Percentiles rank a stretch among this genome's conserved stretches.
Conservation (phyloP, 306 rosid species). For the Cucumis cinereus region DNA sequence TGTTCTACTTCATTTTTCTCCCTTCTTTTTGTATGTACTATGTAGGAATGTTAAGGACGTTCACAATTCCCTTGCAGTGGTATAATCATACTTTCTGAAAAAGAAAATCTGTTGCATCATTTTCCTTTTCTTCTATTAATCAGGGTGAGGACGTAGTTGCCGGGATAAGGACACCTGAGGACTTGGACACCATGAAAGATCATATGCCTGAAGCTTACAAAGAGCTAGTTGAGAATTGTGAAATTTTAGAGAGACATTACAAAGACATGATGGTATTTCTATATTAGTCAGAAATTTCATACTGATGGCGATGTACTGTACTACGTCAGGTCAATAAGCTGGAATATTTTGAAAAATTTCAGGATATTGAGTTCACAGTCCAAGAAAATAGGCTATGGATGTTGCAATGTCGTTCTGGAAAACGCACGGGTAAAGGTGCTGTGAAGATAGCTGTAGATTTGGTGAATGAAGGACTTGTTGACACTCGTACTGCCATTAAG, state of each 20-base stretch:
- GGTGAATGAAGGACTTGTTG: conserved; percentile 79
- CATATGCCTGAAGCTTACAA: conserved; percentile 89
- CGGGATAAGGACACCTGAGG: conserved; percentile 92
- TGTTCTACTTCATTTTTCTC: conserved; percentile 7
- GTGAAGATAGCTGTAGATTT: conserved; percentile 88
- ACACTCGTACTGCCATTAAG: conserved; percentile 54
- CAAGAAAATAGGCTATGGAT: conserved; percentile 94
- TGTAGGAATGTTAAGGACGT: neutral
- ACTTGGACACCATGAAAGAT: conserved; percentile 58
- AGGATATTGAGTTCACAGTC: conserved; percentile 99
- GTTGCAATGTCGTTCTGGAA: conserved; percentile 93
- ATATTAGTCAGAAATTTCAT: neutral
- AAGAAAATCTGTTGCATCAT: neutral
- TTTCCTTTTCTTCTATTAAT: conserved; percentile 6
- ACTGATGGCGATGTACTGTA: neutral
- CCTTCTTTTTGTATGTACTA: neutral
- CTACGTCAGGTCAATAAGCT: neutral
- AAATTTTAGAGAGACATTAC: conserved; percentile 83
- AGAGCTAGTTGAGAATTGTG: conserved; percentile 85
- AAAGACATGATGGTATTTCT: conserved; percentile 86
- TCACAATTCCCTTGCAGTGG: neutral
- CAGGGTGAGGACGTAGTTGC: conserved; percentile 99
- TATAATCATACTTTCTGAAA: conserved; percentile 7
- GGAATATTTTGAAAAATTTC: neutral
- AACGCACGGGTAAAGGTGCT: conserved; percentile 91